Evolutionary conservation across 495 filamentous ascomycete species (phyloP).

Genomic region (Neurospora sp.): DNA sequence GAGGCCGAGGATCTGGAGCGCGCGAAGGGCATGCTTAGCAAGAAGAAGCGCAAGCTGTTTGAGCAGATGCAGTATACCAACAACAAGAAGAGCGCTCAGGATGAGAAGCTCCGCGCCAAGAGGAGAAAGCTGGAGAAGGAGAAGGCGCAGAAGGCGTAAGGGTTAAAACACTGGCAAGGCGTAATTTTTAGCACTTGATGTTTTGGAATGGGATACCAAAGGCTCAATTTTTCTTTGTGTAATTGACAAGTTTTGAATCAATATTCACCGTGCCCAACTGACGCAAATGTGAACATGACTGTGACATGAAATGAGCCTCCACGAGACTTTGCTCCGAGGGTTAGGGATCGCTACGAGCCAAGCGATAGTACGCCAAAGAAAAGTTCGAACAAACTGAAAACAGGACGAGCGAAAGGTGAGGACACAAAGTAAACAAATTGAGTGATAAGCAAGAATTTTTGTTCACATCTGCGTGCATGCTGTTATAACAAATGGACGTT

Average conservation of each 20-base stretch:
- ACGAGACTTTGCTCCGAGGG: not conserved
- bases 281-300: not conserved
- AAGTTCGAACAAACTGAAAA: not conserved
- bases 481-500: too few species aligned
- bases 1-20: conserved; percentile 78
- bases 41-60: conserved; percentile 81
- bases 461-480: too few species aligned
- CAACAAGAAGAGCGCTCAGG: conserved; percentile 72
- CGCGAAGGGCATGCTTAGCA: conserved; percentile 85
- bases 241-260: not conserved
- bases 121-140: conserved; percentile 54
- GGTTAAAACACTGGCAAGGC: conserved; percentile 1
- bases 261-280: not conserved
- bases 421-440: not conserved
- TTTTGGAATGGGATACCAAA: conserved; percentile 2
- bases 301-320: not conserved
- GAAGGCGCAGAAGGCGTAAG: conserved; percentile 21
- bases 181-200: conserved; percentile 16
- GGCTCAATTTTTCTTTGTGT: not conserved
- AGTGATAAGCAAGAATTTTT: not conserved
- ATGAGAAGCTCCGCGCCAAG: conserved; percentile 65
- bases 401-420: not conserved
- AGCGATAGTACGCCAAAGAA: not conserved
- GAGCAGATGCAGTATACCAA: conserved; percentile 91
- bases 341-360: not conserved